Percentiles rank a stretch among this genome's conserved stretches.
Evolutionary conservation across 2,329 filamentous ascomycete species (phyloP).

Genomic region (Hymenoscyphus scutula): DNA sequence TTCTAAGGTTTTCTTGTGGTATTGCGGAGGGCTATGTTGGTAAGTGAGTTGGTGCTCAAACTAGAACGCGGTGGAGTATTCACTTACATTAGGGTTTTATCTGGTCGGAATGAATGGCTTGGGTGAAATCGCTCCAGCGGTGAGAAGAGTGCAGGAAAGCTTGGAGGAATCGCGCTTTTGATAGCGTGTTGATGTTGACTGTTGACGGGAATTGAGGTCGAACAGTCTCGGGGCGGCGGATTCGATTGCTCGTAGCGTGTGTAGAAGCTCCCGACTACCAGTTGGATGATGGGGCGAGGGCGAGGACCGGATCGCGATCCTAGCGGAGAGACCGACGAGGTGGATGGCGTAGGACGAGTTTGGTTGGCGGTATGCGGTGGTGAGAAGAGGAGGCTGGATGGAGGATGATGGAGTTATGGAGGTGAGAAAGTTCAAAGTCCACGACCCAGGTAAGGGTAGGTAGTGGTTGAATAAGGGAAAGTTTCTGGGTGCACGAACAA

Average conservation of each 20-base stretch:
- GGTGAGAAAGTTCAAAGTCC: not conserved
- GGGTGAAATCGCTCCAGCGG: slow-evolving; percentile 2
- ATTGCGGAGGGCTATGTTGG: not conserved
- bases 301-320: slow-evolving; percentile 10
- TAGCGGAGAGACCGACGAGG: slow-evolving; percentile 7
- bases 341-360: not conserved
- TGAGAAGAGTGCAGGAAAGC: not conserved
- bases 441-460: slow-evolving; percentile 1
- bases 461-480: too few relatives aligned
- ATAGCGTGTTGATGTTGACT: slow-evolving; percentile 7
- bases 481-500: slow-evolving; percentile 5
- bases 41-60: slow-evolving; percentile 1
- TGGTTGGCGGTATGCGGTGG: not conserved
- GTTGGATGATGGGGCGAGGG: not conserved
- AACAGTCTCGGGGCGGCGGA: not conserved
- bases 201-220: slow-evolving; percentile 8
- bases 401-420: not conserved
- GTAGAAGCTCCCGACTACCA: not conserved
- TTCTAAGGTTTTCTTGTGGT: not conserved
- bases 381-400: not conserved
- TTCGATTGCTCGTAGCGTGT: not conserved
- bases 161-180: not conserved
- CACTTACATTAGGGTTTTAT: not conserved
- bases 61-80: not conserved
- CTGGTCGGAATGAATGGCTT: not conserved